Conservation (phyloP, 192 early-diverging fungal species). For the Lobosporangium transversale region DNA sequence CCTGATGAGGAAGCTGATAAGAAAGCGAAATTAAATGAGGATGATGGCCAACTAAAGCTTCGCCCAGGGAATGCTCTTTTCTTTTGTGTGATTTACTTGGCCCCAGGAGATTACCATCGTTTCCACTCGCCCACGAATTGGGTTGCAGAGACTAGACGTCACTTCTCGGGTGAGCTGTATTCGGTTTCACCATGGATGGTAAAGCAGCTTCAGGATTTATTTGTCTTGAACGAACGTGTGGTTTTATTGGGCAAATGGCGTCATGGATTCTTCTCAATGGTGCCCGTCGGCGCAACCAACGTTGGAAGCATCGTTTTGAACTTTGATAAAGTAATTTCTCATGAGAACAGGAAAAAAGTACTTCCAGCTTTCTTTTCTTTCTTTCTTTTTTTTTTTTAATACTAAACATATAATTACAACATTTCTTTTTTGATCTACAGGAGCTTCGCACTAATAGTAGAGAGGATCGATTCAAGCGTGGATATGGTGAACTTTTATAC, state of each 20-base stretch:
- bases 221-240: conserved; percentile 97
- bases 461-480: conserved; percentile 72
- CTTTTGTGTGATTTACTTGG: conserved; percentile 94
- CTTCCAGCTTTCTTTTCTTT: background rate
- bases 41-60: conserved; percentile 8
- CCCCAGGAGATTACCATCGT: conserved; percentile 98
- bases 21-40: conserved; percentile 18
- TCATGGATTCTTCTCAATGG: conserved; percentile 96
- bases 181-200: conserved; percentile 95
- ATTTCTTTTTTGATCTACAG: conserved; percentile 16
- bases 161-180: conserved; percentile 94
- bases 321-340: conserved; percentile 78
- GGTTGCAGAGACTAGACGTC: conserved; percentile 86
- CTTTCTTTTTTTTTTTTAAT: background rate
- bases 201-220: conserved; percentile 84
- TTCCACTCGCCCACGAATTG: conserved; percentile 98
- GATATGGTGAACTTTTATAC: conserved; percentile 80
- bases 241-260: conserved; percentile 92
- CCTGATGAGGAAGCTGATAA: conserved; percentile 29
- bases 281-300: conserved; percentile 97
- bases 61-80: conserved; percentile 77
- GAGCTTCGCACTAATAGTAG: conserved; percentile 73
- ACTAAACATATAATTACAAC: too few relatives aligned
- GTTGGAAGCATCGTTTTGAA: conserved; percentile 96
- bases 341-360: background rate